Evolutionary conservation across 306 rosid genomes (phyloP).

Genomic region (Rosa multiflora): DNA sequence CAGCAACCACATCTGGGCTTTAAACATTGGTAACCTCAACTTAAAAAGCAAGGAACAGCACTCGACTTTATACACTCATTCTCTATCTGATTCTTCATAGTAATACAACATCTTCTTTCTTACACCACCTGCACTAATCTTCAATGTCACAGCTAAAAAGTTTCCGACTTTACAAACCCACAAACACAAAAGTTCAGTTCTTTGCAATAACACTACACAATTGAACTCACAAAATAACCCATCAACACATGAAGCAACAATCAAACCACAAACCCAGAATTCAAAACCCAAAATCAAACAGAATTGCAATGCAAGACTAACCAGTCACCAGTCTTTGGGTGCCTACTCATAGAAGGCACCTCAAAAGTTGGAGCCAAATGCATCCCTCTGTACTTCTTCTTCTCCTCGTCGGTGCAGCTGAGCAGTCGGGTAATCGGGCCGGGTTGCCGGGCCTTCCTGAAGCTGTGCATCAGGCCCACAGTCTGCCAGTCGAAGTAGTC

Average conservation of each 20-base stretch:
- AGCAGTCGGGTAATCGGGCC: slow-evolving; percentile 93
- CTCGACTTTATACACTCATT: neutral
- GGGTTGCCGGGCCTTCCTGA: slow-evolving; percentile 73
- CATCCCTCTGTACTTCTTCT: slow-evolving; percentile 86
- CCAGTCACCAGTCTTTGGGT: slow-evolving; percentile 99
- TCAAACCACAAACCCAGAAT: neutral
- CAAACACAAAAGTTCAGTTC: too few relatives aligned
- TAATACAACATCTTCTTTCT: neutral
- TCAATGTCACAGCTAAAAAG: neutral
- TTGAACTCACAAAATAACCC: too few relatives aligned
- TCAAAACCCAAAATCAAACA: neutral
- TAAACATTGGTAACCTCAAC: neutral
- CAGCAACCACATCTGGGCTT: neutral
- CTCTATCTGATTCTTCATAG: neutral
- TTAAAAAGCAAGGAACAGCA: neutral
- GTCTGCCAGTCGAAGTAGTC: slow-evolving; percentile 99
- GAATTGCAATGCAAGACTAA: slow-evolving; percentile 16
- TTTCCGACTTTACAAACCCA: neutral
- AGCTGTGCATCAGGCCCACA: slow-evolving; percentile 88
- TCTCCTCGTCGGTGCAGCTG: slow-evolving; percentile 92
- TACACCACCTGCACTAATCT: neutral
- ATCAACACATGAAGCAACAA: too few relatives aligned
- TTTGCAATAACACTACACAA: too few relatives aligned
- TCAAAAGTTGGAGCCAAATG: slow-evolving; percentile 92
- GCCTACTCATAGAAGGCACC: slow-evolving; percentile 96